Conservation (phyloP, 73 alveolate species). For the Uronychia binucleata region DNA sequence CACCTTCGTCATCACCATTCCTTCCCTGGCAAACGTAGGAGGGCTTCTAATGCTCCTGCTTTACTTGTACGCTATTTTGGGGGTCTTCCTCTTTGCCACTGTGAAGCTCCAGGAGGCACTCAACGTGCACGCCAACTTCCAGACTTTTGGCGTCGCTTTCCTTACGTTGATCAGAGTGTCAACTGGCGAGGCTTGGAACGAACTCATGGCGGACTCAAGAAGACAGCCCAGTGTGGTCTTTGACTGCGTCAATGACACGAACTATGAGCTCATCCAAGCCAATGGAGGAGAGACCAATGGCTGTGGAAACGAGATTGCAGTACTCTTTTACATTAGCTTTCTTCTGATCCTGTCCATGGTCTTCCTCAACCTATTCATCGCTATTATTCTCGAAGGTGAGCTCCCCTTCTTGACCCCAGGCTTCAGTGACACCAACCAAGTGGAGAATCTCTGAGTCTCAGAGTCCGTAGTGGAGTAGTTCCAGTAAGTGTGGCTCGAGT, state of each 20-base stretch:
- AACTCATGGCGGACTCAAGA: constrained; percentile 19
- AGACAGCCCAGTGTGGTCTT: neutral
- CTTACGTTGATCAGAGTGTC: constrained; percentile 9
- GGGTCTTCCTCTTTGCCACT: constrained; percentile 28
- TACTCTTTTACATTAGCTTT: constrained; percentile 30
- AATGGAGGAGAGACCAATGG: constrained; percentile 7
- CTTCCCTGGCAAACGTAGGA: constrained; percentile 59
- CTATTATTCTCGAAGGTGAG: constrained; percentile 69
- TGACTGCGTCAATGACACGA: constrained; percentile 2
- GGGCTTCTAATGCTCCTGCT: constrained; percentile 41
- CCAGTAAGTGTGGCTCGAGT: constrained; percentile 28
- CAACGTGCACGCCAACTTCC: constrained; percentile 18
- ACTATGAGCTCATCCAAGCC: neutral
- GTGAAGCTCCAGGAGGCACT: constrained; percentile 17
- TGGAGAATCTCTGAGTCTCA: constrained; percentile 9
- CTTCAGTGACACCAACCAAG: constrained; percentile 14
- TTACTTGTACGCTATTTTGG: constrained; percentile 38
- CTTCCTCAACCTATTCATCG: constrained; percentile 68
- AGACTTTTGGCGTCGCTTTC: constrained; percentile 26
- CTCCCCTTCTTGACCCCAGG: no score
- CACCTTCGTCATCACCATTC: constrained; percentile 41
- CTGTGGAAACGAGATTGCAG: constrained; percentile 22
- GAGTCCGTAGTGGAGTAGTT: constrained; percentile 6
- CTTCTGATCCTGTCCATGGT: constrained; percentile 51
- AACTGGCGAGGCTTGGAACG: constrained; percentile 59